A percentile compares a stretch with the other conserved stretches of the same genome.
Evolutionary conservation across 1,284 basidiomycete species (phyloP).

Genomic region (Cerrena zonata): DNA sequence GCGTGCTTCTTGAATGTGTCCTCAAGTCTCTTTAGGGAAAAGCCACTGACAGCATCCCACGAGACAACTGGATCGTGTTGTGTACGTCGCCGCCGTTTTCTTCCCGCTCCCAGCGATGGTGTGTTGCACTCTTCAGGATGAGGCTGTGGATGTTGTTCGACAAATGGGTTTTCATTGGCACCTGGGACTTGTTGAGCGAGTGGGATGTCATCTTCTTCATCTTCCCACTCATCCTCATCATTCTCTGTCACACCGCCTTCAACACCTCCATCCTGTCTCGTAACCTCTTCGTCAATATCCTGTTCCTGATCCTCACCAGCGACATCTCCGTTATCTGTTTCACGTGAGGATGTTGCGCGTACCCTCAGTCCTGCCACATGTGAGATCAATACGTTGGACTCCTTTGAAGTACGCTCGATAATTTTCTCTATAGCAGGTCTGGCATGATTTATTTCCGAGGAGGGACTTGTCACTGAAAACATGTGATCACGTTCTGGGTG

Average conservation of each 20-base stretch:
- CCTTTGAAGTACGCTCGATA: not conserved
- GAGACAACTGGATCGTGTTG: conserved; percentile 5
- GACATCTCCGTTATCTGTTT: not conserved
- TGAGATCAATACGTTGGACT: not conserved
- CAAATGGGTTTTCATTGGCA: not conserved
- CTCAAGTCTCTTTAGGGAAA: not conserved
- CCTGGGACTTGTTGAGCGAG: not conserved
- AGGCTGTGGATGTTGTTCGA: not conserved
- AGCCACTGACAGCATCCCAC: conserved; percentile 7
- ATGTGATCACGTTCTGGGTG: not conserved
- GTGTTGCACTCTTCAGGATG: not conserved
- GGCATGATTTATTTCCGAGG: not conserved
- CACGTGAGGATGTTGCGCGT: not conserved
- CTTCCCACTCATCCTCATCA: not conserved
- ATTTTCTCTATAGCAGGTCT: not conserved
- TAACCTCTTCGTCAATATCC: not conserved
- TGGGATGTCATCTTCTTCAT: not conserved
- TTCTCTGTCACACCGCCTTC: not conserved
- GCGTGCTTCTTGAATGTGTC: not conserved
- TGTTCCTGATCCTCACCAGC: not conserved
- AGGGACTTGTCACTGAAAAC: not conserved
- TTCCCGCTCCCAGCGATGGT: not conserved
- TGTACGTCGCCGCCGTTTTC: not conserved
- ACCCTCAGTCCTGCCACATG: not conserved
- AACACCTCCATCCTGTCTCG: not conserved